A percentile compares a stretch with the other conserved stretches of the same genome.
These are phyloP conservation scores for Alternaria ventricosa DNA, from an alignment of 2,329 filamentous ascomycete species.

Conservation along the genomic window DNA sequence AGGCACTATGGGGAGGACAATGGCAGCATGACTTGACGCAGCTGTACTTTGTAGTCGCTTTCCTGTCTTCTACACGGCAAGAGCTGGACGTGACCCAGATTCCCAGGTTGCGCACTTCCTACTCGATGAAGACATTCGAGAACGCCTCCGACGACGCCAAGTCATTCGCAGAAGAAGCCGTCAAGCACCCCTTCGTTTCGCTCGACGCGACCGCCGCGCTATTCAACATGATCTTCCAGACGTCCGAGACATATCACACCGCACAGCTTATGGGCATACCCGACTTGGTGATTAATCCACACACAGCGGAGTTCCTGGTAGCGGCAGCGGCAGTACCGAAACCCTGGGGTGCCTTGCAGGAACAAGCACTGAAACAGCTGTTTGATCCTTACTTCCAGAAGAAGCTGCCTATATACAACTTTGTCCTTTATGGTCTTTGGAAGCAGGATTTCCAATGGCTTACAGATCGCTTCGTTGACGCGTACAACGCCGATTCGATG, in stretches of 20 bases:
- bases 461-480: conserved; percentile 76
- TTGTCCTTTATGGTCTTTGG: conserved; percentile 92
- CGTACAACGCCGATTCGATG: conserved; percentile 73
- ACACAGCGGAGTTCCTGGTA: conserved; percentile 79
- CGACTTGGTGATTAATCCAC: conserved; percentile 69
- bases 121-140: conserved; percentile 69
- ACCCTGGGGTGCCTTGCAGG: conserved; percentile 76
- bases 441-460: conserved; percentile 90
- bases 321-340: conserved; percentile 79
- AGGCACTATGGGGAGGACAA: conserved; percentile 84
- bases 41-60: conserved; percentile 90
- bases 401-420: conserved; percentile 77
- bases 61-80: conserved; percentile 75
- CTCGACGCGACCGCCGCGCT: conserved; percentile 77
- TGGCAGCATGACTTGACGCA: conserved; percentile 90
- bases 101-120: conserved; percentile 79
- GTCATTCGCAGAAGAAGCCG: conserved; percentile 68
- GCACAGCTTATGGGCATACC: conserved; percentile 65
- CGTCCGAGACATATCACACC: conserved; percentile 62
- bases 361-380: conserved; percentile 75
- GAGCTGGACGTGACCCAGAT: conserved; percentile 86
- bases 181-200: conserved; percentile 87
- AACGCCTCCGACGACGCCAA: conserved; percentile 66
- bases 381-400: conserved; percentile 86
- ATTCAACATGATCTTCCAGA: conserved; percentile 67